Conservation (phyloP, 2,329 filamentous ascomycete species). For the Dothideomycetes sp. region DNA sequence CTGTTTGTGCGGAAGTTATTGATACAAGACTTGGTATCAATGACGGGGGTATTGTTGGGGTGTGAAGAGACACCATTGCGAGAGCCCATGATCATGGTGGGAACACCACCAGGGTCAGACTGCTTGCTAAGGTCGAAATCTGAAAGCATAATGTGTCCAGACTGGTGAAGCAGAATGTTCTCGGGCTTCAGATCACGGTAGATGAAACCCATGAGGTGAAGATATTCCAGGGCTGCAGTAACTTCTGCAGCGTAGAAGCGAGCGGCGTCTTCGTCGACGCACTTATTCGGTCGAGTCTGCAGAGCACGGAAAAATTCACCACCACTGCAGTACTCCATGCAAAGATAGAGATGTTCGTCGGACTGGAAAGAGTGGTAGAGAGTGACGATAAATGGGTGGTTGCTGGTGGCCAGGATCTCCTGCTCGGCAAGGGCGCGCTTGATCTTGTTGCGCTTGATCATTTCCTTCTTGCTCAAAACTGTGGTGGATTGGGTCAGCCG, state of each 20-base stretch:
- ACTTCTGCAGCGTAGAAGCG: conserved; percentile 97
- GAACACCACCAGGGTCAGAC: conserved; percentile 87
- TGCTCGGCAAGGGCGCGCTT: conserved; percentile 96
- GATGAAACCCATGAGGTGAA: conserved; percentile 98
- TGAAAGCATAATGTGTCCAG: conserved; percentile 99
- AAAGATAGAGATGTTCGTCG: conserved; percentile 96
- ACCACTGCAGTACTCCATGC: conserved; percentile 99
- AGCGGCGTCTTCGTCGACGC: conserved; percentile 91
- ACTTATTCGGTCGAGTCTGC: conserved; percentile 93
- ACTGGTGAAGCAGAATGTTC: conserved; percentile 94
- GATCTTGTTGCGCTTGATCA: conserved; percentile 99
- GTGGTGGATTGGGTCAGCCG: conserved; percentile 8
- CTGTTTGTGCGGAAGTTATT: conserved; percentile 97
- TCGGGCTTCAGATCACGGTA: conserved; percentile 97
- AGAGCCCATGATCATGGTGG: conserved; percentile 86
- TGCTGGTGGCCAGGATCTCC: conserved; percentile 95
- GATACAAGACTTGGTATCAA: conserved; percentile 97
- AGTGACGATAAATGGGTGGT: conserved; percentile 97
- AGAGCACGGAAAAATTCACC: conserved; percentile 96
- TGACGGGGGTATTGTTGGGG: conserved; percentile 66
- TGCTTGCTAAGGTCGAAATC: conserved; percentile 98
- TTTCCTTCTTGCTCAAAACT: conserved; percentile 99
- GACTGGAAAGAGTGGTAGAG: conserved; percentile 99
- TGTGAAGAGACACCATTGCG: conserved; percentile 72
- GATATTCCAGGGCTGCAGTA: conserved; percentile 87